phyloP scores from a whole-genome alignment of 768 basidiomycete genomes.

The Melanogaster broomeanus region DNA sequence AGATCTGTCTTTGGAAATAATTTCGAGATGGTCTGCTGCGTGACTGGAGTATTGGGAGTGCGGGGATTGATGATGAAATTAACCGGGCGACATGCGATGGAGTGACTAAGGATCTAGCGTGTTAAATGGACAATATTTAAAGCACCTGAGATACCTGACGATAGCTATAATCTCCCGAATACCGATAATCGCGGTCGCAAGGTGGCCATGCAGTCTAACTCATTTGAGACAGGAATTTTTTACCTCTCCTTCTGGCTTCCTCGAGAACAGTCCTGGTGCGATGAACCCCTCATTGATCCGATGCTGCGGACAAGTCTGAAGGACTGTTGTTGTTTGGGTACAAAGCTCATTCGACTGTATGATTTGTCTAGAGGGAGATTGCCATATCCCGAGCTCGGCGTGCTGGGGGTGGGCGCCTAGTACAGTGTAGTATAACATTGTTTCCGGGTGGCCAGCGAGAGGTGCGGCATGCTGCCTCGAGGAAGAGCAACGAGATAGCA shows the following conservation, averaged over 20 bases:
- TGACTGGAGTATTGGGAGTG: conserved; percentile 39
- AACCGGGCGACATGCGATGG: background rate
- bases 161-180: background rate
- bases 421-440: conserved; percentile 25
- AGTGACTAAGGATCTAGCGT: background rate
- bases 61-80: background rate
- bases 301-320: conserved; percentile 29
- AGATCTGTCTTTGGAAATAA: conserved; percentile 43
- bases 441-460: conserved; percentile 20
- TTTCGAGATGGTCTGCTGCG: conserved; percentile 49
- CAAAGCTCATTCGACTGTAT: conserved; percentile 9
- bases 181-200: conserved; percentile 8
- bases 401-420: conserved; percentile 10
- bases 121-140: no score
- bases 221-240: conserved; percentile 45
- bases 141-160: no score
- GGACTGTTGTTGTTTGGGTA: conserved; percentile 34
- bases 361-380: no score
- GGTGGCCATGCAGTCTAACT: conserved; percentile 51
- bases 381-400: no score
- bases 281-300: conserved; percentile 38
- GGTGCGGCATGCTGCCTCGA: conserved; percentile 29
- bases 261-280: conserved; percentile 45
- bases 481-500: conserved; percentile 39
- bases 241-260: conserved; percentile 59